Conservation (phyloP, 2,329 filamentous ascomycete genomes). For the Talaromyces sp. region DNA sequence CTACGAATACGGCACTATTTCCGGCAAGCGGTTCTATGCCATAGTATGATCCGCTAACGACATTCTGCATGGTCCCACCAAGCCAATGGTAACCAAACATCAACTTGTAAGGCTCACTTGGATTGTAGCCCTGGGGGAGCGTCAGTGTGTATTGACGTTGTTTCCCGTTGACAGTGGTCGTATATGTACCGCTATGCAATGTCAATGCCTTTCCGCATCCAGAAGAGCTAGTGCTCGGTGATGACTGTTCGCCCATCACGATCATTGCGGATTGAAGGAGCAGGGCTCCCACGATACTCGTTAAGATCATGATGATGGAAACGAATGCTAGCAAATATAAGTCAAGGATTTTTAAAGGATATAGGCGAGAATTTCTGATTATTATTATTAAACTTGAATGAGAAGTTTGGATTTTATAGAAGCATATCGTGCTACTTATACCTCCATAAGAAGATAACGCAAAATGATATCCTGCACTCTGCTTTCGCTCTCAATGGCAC, state of each 20-base stretch:
- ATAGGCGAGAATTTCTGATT: background rate
- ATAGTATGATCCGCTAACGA: slow-evolving; percentile 10
- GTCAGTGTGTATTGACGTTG: slow-evolving; percentile 12
- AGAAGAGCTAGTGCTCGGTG: background rate
- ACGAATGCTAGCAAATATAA: background rate
- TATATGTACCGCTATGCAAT: slow-evolving; percentile 3
- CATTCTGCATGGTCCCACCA: slow-evolving; percentile 2
- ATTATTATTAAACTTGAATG: background rate
- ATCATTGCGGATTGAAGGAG: background rate
- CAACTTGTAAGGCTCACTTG: slow-evolving; percentile 5
- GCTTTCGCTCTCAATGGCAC: background rate
- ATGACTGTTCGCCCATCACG: background rate
- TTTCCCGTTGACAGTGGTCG: background rate
- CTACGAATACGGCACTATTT: slow-evolving; percentile 7
- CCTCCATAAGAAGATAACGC: background rate
- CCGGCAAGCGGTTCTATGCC: slow-evolving; percentile 5
- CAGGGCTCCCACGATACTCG: background rate
- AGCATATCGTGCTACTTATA: background rate
- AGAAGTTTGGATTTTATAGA: background rate
- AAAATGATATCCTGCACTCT: background rate
- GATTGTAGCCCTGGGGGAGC: background rate
- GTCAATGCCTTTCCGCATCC: slow-evolving; percentile 5
- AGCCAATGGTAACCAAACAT: slow-evolving; percentile 13
- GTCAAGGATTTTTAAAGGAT: background rate
- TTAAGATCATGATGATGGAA: background rate